Evolutionary conservation across 352 stramenopile genomes (phyloP).

Genomic region (Phytopythium sindhum): DNA sequence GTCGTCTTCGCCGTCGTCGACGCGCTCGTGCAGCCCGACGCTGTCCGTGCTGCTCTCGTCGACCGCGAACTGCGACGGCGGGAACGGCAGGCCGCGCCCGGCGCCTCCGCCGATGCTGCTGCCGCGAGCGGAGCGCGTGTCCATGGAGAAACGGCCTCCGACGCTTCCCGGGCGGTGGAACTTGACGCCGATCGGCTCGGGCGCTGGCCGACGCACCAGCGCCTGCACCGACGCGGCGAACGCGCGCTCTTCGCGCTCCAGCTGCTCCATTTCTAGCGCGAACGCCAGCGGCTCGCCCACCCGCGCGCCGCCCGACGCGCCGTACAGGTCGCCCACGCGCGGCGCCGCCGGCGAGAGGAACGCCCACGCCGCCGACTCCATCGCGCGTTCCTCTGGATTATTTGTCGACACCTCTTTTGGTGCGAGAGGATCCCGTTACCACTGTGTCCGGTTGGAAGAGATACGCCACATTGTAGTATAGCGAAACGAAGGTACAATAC

Average conservation of each 20-base stretch:
- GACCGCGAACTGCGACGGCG: slow-evolving; percentile 7
- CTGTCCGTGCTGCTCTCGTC: slow-evolving; percentile 4
- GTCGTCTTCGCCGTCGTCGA: slow-evolving; percentile 9
- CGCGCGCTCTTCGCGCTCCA: slow-evolving; percentile 55
- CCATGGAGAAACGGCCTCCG: too few species aligned
- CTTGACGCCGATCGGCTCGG: slow-evolving; percentile 54
- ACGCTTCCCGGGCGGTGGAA: slow-evolving; percentile 33
- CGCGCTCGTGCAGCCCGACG: slow-evolving; percentile 7
- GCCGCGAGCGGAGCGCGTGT: background rate
- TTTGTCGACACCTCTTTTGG: too few species aligned
- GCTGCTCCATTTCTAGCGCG: slow-evolving; percentile 39
- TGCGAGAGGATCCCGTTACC: too few species aligned
- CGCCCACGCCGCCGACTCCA: slow-evolving; percentile 10
- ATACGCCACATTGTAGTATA: too few species aligned
- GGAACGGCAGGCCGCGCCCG: slow-evolving; percentile 6
- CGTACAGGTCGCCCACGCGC: slow-evolving; percentile 58
- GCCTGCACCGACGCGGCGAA: slow-evolving; percentile 46
- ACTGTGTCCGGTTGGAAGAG: too few species aligned
- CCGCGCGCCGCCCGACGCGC: slow-evolving; percentile 36
- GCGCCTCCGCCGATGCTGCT: background rate
- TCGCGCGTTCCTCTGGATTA: background rate
- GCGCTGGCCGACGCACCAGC: slow-evolving; percentile 45
- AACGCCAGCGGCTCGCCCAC: slow-evolving; percentile 46
- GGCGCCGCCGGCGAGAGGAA: slow-evolving; percentile 30
- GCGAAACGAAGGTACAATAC: too few species aligned